Percentiles rank a stretch among this genome's conserved stretches.
phyloP scores from a whole-genome alignment of 768 basidiomycete genomes.

The Lanmaoa pseudosensibilis region DNA sequence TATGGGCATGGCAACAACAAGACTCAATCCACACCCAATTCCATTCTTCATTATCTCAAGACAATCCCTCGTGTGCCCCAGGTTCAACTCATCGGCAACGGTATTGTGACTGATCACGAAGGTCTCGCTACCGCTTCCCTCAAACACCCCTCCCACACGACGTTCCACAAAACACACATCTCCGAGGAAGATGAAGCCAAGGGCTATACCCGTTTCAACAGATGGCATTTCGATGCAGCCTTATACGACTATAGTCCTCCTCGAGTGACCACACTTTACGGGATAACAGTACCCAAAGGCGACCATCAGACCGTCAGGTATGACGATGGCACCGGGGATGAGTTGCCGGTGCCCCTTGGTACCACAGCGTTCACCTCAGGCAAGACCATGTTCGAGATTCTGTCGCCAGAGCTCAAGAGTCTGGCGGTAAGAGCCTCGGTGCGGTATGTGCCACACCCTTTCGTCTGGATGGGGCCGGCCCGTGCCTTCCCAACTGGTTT shows the following conservation, averaged over 20 bases:
- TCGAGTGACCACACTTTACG: slow-evolving; percentile 83
- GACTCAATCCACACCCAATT: slow-evolving; percentile 68
- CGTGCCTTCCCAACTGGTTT: slow-evolving; percentile 74
- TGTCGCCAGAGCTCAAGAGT: slow-evolving; percentile 71
- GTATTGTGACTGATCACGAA: slow-evolving; percentile 75
- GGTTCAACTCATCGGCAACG: slow-evolving; percentile 92
- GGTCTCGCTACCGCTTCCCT: slow-evolving; percentile 75
- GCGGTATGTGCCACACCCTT: slow-evolving; percentile 82
- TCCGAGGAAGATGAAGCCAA: slow-evolving; percentile 70
- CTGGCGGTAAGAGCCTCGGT: slow-evolving; percentile 76
- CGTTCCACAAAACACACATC: slow-evolving; percentile 82
- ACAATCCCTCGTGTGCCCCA: slow-evolving; percentile 86
- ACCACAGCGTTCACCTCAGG: slow-evolving; percentile 86
- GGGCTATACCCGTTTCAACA: slow-evolving; percentile 85
- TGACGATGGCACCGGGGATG: slow-evolving; percentile 87
- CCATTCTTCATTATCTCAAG: slow-evolving; percentile 87
- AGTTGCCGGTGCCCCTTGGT: slow-evolving; percentile 77
- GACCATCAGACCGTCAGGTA: slow-evolving; percentile 64
- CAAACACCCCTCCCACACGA: slow-evolving; percentile 83
- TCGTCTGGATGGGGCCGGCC: slow-evolving; percentile 86
- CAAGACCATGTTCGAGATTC: slow-evolving; percentile 79
- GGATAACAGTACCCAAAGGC: slow-evolving; percentile 69
- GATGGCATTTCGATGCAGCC: slow-evolving; percentile 93
- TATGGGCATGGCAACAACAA: slow-evolving; percentile 93
- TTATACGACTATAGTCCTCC: slow-evolving; percentile 77